phyloP scores from a whole-genome alignment of 495 filamentous ascomycete genomes.

The Hypomontagnella submonticulosa region DNA sequence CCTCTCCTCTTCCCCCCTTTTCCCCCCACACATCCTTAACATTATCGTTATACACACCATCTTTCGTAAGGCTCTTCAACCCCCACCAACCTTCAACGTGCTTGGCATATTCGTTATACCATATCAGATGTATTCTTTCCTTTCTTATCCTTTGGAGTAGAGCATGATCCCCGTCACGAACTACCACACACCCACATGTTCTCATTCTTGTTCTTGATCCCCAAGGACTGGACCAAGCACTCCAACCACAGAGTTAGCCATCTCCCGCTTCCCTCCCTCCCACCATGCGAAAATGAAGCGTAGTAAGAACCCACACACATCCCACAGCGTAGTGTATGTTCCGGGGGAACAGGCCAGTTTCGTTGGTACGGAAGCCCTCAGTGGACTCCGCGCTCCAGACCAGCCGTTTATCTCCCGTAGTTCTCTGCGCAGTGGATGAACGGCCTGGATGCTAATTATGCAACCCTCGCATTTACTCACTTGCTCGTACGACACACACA shows the following conservation, averaged over 20 bases:
- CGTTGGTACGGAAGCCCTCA: conserved; percentile 33
- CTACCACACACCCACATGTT: conserved; percentile 14
- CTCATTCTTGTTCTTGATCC: conserved; percentile 9
- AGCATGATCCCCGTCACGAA: conserved; percentile 28
- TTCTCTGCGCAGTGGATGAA: conserved; percentile 12
- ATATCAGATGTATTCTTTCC: conserved; percentile 3
- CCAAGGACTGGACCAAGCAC: not conserved
- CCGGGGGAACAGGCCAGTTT: too few species aligned
- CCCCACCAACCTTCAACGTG: conserved; percentile 24
- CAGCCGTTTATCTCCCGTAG: conserved; percentile 6
- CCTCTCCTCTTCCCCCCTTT: conserved; percentile 16
- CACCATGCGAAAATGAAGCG: conserved; percentile 22
- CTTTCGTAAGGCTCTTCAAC: conserved; percentile 17
- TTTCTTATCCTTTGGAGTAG: not conserved
- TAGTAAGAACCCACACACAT: conserved; percentile 10
- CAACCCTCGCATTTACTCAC: conserved; percentile 22
- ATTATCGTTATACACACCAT: conserved; percentile 34
- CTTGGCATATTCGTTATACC: conserved; percentile 31
- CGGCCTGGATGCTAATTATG: conserved; percentile 28
- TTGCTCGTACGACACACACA: too few species aligned
- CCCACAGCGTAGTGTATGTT: conserved; percentile 11
- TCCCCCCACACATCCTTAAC: conserved; percentile 31
- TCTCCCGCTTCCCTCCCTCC: conserved; percentile 34
- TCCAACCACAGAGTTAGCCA: conserved; percentile 10
- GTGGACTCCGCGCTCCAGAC: conserved; percentile 22